phyloP scores from a whole-genome alignment of 2,329 filamentous ascomycete genomes.

The Ascochyta rabiei region DNA sequence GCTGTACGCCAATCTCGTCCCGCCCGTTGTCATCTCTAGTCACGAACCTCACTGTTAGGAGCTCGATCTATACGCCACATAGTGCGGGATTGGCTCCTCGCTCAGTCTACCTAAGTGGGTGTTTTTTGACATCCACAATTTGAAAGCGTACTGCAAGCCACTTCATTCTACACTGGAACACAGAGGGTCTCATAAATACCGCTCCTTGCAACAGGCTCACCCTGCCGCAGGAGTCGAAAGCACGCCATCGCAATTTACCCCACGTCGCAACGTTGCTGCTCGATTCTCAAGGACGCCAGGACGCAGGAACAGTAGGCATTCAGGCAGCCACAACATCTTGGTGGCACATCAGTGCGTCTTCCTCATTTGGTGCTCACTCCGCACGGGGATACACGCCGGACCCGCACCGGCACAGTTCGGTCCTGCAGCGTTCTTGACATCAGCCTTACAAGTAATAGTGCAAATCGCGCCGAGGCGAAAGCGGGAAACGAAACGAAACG shows the following conservation, averaged over 20 bases:
- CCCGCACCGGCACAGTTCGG: slow-evolving; percentile 7
- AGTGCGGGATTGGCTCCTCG: neutral
- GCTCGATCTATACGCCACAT: neutral
- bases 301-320: slow-evolving; percentile 7
- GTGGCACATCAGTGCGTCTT: neutral
- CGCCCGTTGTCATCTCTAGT: slow-evolving; percentile 1
- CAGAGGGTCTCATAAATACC: neutral
- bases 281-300: neutral
- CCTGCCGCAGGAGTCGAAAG: neutral
- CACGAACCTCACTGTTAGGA: slow-evolving; percentile 1
- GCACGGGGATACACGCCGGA: slow-evolving; percentile 6
- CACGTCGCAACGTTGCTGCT: neutral
- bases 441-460: slow-evolving; percentile 8
- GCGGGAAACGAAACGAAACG: neutral
- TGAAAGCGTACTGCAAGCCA: neutral
- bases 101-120: neutral
- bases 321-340: slow-evolving; percentile 6
- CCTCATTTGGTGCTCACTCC: slow-evolving; percentile 1
- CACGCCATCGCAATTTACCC: neutral
- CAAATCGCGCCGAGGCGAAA: neutral
- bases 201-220: neutral
- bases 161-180: neutral
- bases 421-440: slow-evolving; percentile 1
- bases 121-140: neutral
- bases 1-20: slow-evolving; percentile 1